Evolutionary conservation across 139 green algal species (phyloP), one percentile per base, ranked within the genome.

Genomic region (Nannochloris sp.): DNA sequence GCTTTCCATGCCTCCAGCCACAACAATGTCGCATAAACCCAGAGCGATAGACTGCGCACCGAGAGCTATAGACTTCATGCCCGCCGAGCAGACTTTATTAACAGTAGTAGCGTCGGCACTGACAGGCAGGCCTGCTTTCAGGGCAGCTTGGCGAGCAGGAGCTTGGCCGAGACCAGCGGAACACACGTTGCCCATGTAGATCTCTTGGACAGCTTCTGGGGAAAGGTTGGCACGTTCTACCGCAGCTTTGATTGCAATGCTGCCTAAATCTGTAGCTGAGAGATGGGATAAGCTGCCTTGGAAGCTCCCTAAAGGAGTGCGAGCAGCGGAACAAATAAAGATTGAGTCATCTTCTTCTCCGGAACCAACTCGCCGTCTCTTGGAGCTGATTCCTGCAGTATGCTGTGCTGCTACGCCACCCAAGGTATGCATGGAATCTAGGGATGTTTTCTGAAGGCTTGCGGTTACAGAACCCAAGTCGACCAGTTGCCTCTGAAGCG

Each of bases 1-100:
- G 67, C 61, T 84, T 76, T 97, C 91, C 84, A 97, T 95, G 32
- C 91, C 91, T 7, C 91, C 91, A 23, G 86, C 87, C n/a, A 96
- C 77, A 38, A 95, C 81, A 2, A 93, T 48, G 32, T 84, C 61
- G 19, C 78, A 67, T 12, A 30, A 10, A 54, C 83, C 89, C 38
- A 78, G 33, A 72, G 78, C 48, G 34, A 97, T 94, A 31, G 70
- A 76, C 44, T 91, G 82, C 2, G 84, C 84, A 3, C 67, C 91
- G 32, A 97, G 64, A 70, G 86, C 89, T n/a, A 92, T 79, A 0
- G 91, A 79, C 70, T 97, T 97, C 57, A 97, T 75, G 13, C 90
- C 90, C 6, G 72, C 84, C 7, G 82, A 31, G 65, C 90, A 96
- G 3, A 96, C 90, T 73, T 97, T 97, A 78, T 97, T 97, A 15